Percentiles rank a stretch among this genome's conserved stretches.
Conservation (phyloP, 352 stramenopile genomes). For the Pythium grandisporangium region DNA sequence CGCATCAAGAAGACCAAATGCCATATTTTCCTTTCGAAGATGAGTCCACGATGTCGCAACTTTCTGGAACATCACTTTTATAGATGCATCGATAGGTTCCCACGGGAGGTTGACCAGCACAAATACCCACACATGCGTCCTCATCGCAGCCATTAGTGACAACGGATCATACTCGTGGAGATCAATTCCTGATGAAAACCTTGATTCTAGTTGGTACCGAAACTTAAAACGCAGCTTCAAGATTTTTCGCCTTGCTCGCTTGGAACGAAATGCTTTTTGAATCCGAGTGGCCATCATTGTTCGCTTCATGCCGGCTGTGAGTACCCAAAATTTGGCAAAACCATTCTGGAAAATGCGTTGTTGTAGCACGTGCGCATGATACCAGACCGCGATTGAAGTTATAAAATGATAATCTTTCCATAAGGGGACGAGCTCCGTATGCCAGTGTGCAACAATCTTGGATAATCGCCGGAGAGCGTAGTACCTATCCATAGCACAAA, state of each 20-base stretch:
- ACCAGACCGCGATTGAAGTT: slow-evolving; percentile 7
- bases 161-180: slow-evolving; percentile 5
- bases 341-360: slow-evolving; percentile 15
- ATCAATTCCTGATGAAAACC: slow-evolving; percentile 9
- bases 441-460: slow-evolving; percentile 6
- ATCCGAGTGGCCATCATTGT: slow-evolving; percentile 23
- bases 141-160: slow-evolving; percentile 8
- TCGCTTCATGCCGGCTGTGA: slow-evolving; percentile 15
- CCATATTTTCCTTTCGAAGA: slow-evolving; percentile 15
- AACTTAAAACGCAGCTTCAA: slow-evolving; percentile 25
- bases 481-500: slow-evolving; percentile 10
- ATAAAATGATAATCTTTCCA: slow-evolving; percentile 18
- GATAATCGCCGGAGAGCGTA: background rate
- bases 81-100: slow-evolving; percentile 4
- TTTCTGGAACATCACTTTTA: slow-evolving; percentile 13
- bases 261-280: slow-evolving; percentile 16
- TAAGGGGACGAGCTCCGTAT: slow-evolving; percentile 9
- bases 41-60: slow-evolving; percentile 24
- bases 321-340: slow-evolving; percentile 19
- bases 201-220: slow-evolving; percentile 19
- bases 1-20: slow-evolving; percentile 16
- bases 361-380: slow-evolving; percentile 8
- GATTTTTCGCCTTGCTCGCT: slow-evolving; percentile 17
- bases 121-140: slow-evolving; percentile 21
- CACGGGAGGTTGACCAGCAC: slow-evolving; percentile 23